Base-by-base conservation (phyloP, 208 protist species). In the Acanthamoeba divionensis region DNA sequence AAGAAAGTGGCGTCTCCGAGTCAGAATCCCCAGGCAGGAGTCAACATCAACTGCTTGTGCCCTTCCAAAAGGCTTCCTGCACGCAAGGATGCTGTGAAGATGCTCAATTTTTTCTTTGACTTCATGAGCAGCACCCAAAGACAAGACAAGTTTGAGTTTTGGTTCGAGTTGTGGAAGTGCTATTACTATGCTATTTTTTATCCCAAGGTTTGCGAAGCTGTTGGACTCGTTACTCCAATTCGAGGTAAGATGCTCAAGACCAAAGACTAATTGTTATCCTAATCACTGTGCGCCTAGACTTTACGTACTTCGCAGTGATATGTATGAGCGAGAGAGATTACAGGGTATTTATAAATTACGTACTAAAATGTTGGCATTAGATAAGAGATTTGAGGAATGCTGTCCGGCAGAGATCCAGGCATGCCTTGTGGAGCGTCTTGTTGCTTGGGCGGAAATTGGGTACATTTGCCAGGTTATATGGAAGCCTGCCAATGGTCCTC, bases 161-260 rank as follows among this genome's bases (percentile, higher is more conserved):
- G 71, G 71, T 60, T 82, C 21, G 71, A 82, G 48, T n/a, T 82
- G 41, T 82, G 71, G 71, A 82, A 82, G 47, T 52, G 60, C 48
- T 63, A 38, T 52, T 82, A 82, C 71, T 82, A 47, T 24, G 41
- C 31, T 31, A 45, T 82, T 21, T 82, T 82, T 24, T 82, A 63
- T 52, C 71, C 71, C 24, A 82, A 60, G 12, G n/a, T 82, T 3
- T 82, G 48, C 36, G 36, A 41, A 5, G 36, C 36, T 41, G 36
- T 41, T 41, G 36, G 36, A 41, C 36, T 41, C 5, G 36, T 41
- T 41, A 41, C 36, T 41, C 36, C 36, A 6, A 5, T 41, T 41
- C 36, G 36, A 41, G 36, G 36, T 41, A 41, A 41, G 36, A 5
- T 41, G 36, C 36, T 5, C 36, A 41, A 5, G 5, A 41, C 36